These are phyloP conservation scores for Pyricularia sp. DNA, from an alignment of 2,329 filamentous ascomycete genomes.

Conservation along the genomic window DNA sequence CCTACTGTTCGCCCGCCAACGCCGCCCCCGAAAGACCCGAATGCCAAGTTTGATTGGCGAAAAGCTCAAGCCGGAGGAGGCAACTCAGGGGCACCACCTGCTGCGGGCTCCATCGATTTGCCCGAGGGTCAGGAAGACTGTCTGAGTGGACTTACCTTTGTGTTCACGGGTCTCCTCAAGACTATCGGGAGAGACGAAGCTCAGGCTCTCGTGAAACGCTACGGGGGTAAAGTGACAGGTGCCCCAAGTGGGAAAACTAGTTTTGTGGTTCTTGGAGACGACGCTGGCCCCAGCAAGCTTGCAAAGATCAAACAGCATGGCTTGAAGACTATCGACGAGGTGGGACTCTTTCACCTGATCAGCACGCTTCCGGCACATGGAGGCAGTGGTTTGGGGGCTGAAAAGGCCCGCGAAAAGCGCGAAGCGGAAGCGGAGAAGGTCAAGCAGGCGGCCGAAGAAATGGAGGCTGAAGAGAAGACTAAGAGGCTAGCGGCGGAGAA, in stretches of 20 bases:
- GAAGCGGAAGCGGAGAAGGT: slow-evolving; percentile 78
- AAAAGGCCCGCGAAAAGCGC: slow-evolving; percentile 76
- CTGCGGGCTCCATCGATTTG: slow-evolving; percentile 57
- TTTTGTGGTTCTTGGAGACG: slow-evolving; percentile 82
- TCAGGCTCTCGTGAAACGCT: slow-evolving; percentile 78
- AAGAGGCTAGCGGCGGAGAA: slow-evolving; percentile 42
- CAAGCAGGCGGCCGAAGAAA: slow-evolving; percentile 68
- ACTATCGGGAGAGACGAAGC: slow-evolving; percentile 77
- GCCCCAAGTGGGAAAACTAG: slow-evolving; percentile 88
- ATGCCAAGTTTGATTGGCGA: slow-evolving; percentile 73
- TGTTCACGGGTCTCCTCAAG: slow-evolving; percentile 85
- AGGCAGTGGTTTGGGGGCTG: slow-evolving; percentile 79
- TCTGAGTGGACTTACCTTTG: slow-evolving; percentile 79
- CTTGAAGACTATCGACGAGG: slow-evolving; percentile 89
- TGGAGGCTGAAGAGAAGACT: slow-evolving; percentile 70
- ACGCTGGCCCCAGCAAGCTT: slow-evolving; percentile 90
- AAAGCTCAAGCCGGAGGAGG: slow-evolving; percentile 48
- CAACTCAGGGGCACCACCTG: slow-evolving; percentile 54
- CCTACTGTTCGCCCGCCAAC: slow-evolving; percentile 75
- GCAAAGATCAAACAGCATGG: slow-evolving; percentile 70
- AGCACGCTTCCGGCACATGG: slow-evolving; percentile 72
- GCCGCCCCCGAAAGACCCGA: slow-evolving; percentile 63
- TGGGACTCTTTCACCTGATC: slow-evolving; percentile 84
- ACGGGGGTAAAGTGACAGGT: slow-evolving; percentile 82
- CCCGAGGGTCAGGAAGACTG: slow-evolving; percentile 84